Conservation (phyloP, 148 eudicot genomes). For the Suaeda aralocaspica region DNA sequence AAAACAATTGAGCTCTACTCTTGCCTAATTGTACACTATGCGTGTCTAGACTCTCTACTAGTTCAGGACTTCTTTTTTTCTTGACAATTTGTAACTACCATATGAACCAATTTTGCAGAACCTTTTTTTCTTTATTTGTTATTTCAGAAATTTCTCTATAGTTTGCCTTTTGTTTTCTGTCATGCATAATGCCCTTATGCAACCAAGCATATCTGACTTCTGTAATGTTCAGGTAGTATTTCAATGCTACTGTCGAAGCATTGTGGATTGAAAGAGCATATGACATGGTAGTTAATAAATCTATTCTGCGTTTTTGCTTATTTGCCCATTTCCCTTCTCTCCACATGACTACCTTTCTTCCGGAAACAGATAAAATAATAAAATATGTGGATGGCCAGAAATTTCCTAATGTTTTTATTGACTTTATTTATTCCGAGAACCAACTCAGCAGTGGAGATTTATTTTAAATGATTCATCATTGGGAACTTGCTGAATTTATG, state of each 20-base stretch:
- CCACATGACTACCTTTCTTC: no score
- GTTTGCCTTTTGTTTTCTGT: background rate
- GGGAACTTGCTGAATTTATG: background rate
- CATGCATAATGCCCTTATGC: background rate
- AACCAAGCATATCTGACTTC: background rate
- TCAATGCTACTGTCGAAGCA: background rate
- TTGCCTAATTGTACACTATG: background rate
- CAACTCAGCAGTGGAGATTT: no score
- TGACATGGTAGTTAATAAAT: background rate
- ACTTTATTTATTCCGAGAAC: no score
- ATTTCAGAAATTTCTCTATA: background rate
- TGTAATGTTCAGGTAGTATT: background rate
- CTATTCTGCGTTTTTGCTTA: background rate
- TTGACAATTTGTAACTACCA: background rate
- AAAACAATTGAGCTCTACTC: background rate
- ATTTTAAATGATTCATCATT: background rate
- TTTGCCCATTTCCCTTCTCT: no score
- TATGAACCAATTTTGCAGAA: background rate
- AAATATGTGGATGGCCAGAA: background rate
- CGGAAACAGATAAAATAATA: no score
- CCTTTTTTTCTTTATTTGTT: background rate
- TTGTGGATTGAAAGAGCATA: background rate
- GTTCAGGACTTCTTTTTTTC: background rate
- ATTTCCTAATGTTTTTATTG: no score
- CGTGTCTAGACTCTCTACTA: background rate